Percentiles rank a stretch among this genome's conserved stretches.
Evolutionary conservation across 768 basidiomycete genomes (phyloP).

Genomic region (Strobilomyces confusus): DNA sequence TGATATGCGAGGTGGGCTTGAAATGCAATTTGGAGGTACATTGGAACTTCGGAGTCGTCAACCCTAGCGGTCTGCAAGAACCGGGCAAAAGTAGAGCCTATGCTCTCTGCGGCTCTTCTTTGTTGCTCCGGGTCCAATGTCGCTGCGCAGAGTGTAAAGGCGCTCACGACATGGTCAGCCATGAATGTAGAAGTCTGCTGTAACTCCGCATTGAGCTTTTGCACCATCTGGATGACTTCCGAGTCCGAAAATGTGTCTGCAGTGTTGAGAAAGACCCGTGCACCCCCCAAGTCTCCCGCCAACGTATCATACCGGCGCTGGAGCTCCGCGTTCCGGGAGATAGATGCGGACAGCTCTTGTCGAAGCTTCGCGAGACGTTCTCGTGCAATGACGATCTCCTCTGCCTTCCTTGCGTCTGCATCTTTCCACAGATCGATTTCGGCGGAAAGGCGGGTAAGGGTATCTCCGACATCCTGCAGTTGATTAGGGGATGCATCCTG

Average conservation of each 20-base stretch:
- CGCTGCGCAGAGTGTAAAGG: not conserved
- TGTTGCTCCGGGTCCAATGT: not conserved
- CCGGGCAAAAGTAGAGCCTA: not conserved
- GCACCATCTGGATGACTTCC: constrained; percentile 1
- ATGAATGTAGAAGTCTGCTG: not conserved
- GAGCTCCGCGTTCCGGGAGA: not conserved
- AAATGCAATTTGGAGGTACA: constrained; percentile 11
- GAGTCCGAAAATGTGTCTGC: constrained; percentile 2
- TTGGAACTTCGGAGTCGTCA: not conserved
- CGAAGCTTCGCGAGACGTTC: not conserved
- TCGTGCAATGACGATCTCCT: too few relatives aligned
- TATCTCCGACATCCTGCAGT: not conserved
- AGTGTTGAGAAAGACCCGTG: not conserved
- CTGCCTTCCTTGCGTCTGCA: not conserved
- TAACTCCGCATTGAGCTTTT: constrained; percentile 3
- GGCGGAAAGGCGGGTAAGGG: not conserved
- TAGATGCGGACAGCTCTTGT: not conserved
- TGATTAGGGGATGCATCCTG: not conserved
- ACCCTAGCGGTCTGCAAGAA: not conserved
- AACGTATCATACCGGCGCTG: not conserved
- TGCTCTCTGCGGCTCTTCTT: not conserved
- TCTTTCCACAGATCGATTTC: not conserved
- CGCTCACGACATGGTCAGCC: not conserved
- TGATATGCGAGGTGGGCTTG: not conserved
- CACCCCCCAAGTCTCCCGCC: not conserved